Conservation (phyloP, 306 rosid species). For the Myrica gale region DNA sequence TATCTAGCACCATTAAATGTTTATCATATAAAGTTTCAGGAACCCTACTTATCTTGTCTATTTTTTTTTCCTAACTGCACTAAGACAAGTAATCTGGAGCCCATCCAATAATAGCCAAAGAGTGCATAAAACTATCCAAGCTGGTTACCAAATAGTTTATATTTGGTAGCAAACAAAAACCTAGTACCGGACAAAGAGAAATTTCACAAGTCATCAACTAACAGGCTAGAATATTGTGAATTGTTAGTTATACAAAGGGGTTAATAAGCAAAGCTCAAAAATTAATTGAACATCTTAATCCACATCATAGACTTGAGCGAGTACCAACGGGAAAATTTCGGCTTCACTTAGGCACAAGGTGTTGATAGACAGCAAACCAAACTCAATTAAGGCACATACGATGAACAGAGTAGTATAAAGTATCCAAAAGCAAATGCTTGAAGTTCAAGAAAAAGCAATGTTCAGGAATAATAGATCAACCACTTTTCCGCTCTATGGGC, state of each 20-base stretch:
- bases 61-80: too few species aligned
- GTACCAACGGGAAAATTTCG: not conserved
- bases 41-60: too few species aligned
- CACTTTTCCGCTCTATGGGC: conserved; percentile 16
- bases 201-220: not conserved
- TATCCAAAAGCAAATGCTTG: conserved; percentile 27
- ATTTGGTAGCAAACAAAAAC: not conserved
- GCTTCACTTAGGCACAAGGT: not conserved
- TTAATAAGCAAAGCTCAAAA: not conserved
- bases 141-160: not conserved
- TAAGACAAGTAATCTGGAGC: not conserved
- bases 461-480: conserved; percentile 28
- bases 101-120: not conserved
- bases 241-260: not conserved
- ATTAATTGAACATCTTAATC: not conserved
- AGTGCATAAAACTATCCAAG: not conserved
- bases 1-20: too few species aligned
- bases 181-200: not conserved
- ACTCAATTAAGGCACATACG: not conserved
- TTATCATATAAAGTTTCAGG: too few species aligned
- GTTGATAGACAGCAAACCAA: not conserved
- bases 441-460: conserved; percentile 34
- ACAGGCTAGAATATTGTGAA: not conserved
- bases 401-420: not conserved
- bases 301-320: not conserved